Base-by-base conservation (phyloP, 208 protist species). In the Leishmania mexicana region DNA sequence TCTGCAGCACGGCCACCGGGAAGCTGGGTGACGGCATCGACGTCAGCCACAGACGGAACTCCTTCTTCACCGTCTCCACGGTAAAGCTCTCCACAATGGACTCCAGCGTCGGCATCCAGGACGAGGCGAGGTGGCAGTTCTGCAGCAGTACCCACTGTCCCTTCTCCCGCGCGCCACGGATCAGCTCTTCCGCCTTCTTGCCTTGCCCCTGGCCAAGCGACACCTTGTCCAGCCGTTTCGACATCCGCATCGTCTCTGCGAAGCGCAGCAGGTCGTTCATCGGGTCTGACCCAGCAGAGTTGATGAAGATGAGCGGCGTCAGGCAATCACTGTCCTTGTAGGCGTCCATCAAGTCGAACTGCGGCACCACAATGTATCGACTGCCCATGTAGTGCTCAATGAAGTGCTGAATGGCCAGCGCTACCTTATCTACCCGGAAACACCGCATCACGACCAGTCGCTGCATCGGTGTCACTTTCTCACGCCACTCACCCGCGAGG, bases 31-130 rank as follows among this genome's bases (percentile, higher is more conserved):
- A 97, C 19, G 99, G 99, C 97, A 99, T 99, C 31, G 97, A 99
- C 24, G 99, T 99, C 21, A 99, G 92, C 98, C 99, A 99, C 49
- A 99, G 85, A 5, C 99, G 92, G 88, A 99, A 99, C 81, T 99
- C 97, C 80, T 96, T 98, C 89, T 99, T 97, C 31, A 99, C 95
- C 45, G 94, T 98, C 54, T 99, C 97, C 17, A 86, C 78, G 51
- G 95, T 94, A 76, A 99, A 97, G 78, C 94, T 90, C 83, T 99
- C 98, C 49, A 99, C 96, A 79, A 99, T 97, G 31, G 92, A 85
- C 86, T 98, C 95, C 67, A 99, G 89, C 67, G 80, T 95, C 62
- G 97, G 94, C 96, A 99, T 99, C 95, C 97, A 99, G 10, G 95
- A 98, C 21, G 95, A 95, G 76, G 97, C 97, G 1, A 99, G 88